These are phyloP conservation scores for Xylaria polymorpha DNA, from an alignment of 2,329 filamentous ascomycete genomes.

Conservation along the genomic window DNA sequence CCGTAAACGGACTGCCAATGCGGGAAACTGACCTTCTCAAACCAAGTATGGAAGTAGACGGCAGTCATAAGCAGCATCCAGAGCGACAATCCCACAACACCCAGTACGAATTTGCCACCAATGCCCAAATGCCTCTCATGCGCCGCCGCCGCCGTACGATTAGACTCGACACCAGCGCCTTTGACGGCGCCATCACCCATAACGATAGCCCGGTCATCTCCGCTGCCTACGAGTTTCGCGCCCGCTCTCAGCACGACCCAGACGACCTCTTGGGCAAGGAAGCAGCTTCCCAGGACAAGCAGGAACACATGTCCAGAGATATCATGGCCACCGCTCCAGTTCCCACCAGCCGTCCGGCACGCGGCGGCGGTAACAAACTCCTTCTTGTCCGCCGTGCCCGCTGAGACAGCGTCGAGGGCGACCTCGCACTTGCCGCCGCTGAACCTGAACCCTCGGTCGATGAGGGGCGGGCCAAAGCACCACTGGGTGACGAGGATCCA, in stretches of 20 bases:
- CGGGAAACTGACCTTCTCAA: conserved; percentile 81
- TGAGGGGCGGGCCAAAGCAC: conserved; percentile 92
- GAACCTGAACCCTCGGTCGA: conserved; percentile 89
- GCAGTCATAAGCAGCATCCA: conserved; percentile 99
- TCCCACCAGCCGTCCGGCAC: conserved; percentile 84
- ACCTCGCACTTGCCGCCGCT: conserved; percentile 87
- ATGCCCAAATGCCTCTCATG: conserved; percentile 56
- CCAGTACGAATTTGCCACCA: conserved; percentile 67
- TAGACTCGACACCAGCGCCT: conserved; percentile 64
- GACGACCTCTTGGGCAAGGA: conserved; percentile 82
- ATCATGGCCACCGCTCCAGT: conserved; percentile 94
- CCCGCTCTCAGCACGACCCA: conserved; percentile 65
- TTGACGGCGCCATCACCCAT: conserved; percentile 75
- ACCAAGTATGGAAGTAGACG: conserved; percentile 98
- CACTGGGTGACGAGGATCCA: conserved; percentile 95
- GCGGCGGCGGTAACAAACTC: conserved; percentile 77
- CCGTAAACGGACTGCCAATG: not conserved
- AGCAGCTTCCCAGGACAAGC: conserved; percentile 83
- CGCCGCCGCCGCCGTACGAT: conserved; percentile 39
- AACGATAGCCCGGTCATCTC: conserved; percentile 74
- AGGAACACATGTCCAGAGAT: conserved; percentile 96
- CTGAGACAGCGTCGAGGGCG: conserved; percentile 59
- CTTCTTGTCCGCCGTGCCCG: conserved; percentile 59
- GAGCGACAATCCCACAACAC: conserved; percentile 76
- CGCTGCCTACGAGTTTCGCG: conserved; percentile 54